phyloP scores from a whole-genome alignment of 768 basidiomycete genomes.

The Rhodosporidiobolus sp. region DNA sequence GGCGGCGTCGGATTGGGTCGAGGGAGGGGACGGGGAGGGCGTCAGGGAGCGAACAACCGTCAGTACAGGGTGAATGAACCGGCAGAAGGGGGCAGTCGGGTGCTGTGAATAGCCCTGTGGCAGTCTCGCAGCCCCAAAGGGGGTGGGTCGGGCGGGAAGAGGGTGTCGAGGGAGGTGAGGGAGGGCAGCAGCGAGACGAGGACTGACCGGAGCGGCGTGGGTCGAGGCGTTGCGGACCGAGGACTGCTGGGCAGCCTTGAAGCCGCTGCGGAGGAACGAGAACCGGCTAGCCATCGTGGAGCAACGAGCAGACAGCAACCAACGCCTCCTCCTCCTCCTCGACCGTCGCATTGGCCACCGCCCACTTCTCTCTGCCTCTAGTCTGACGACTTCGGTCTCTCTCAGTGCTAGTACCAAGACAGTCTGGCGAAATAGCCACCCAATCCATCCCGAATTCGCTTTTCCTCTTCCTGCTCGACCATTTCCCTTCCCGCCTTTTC shows the following conservation, averaged over 20 bases:
- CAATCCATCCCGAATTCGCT: no score
- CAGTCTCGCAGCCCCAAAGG: no score
- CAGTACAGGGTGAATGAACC: background rate
- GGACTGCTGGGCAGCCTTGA: slow-evolving; percentile 13
- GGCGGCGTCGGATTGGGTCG: slow-evolving; percentile 28
- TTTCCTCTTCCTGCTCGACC: background rate
- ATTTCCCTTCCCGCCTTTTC: no score
- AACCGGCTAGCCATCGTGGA: slow-evolving; percentile 21
- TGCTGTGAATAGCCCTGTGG: no score
- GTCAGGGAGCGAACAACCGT: background rate
- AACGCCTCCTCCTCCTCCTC: no score
- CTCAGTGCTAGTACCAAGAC: no score
- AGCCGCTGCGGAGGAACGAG: slow-evolving; percentile 20
- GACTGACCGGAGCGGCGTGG: background rate
- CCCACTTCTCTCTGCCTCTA: no score
- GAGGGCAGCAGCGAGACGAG: background rate
- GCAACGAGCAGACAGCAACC: background rate
- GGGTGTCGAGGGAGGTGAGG: background rate
- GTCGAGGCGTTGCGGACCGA: slow-evolving; percentile 21
- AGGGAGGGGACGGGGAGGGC: background rate
- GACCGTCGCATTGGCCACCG: no score
- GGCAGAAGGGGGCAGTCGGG: background rate
- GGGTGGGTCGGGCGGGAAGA: background rate
- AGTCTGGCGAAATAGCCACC: no score
- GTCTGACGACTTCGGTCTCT: no score